Evolutionary conservation across 2,329 filamentous ascomycete species (phyloP), one percentile per base, ranked within the genome.

Genomic region (Talaromyces rugulosus): DNA sequence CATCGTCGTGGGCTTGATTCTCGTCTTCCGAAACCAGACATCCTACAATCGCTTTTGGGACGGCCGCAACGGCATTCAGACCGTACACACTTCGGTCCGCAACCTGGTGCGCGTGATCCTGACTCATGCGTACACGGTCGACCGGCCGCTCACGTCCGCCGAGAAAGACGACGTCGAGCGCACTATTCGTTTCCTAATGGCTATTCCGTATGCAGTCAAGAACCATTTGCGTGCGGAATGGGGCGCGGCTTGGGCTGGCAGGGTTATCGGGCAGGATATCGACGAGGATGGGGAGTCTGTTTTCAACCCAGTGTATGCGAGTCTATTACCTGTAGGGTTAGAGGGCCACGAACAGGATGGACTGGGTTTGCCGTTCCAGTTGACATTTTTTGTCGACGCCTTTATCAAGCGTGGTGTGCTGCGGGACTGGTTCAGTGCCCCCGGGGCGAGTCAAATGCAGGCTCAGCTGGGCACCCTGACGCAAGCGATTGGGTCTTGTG

Each of bases 1-100:
- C 36, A 89, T 89, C 61, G 86, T 89, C 57, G 86, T 89, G 2
- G 86, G 86, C 68, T 72, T 89, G 47, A 87, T 89, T 81, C 83
- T 89, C 61, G 86, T 89, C 31, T 88, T 89, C 75, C 82, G 86
- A 42, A 88, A 89, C 67, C 80, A 83, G 66, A 88, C 85, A 3
- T 83, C 80, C 59, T 88, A 87, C 74, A 86, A 87, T 66, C 80
- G 86, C 1, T 88, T 88, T 76, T 88, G 86, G 86, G 82, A 82
- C 3, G 84, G 84, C 4, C 76, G 84, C 51, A 83, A 82, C 66
- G 81, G 84, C 65, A 79, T 88, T 60, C 84, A 80, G 11, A 81
- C 80, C 0, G 79, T 87, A 33, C 81, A 81, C 55, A 86, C 85
- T n/a, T 78, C 78, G 44, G 80, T 87, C 14, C 80, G 86, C 60